A percentile compares a stretch with the other conserved stretches of the same genome.
phyloP scores from a whole-genome alignment of 345 rosid genomes.

The Physaria fendleri region DNA sequence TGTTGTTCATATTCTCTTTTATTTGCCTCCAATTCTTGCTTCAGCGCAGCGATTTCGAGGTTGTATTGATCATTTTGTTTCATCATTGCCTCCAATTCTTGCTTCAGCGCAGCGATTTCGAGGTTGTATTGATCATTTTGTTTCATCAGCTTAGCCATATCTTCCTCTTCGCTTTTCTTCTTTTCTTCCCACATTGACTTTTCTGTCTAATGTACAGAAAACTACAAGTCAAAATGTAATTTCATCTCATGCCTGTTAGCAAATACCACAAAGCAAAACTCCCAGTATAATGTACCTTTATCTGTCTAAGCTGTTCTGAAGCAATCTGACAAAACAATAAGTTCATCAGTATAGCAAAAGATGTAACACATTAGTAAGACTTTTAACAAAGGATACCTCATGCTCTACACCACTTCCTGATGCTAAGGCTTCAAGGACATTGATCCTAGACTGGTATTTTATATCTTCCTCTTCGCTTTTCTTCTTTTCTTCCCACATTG shows the following conservation, averaged over 20 bases:
- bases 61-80: slow-evolving; percentile 36
- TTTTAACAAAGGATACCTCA: slow-evolving; percentile 41
- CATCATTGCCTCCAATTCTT: slow-evolving; percentile 41
- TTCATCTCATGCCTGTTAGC: not conserved
- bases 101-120: slow-evolving; percentile 36
- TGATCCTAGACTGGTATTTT: slow-evolving; percentile 72
- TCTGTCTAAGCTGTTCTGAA: slow-evolving; percentile 43
- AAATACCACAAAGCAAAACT: not conserved
- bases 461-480: slow-evolving; percentile 38
- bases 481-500: slow-evolving; percentile 40
- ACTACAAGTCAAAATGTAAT: not conserved
- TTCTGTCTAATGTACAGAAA: slow-evolving; percentile 34
- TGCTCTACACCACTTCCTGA: slow-evolving; percentile 57
- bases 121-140: slow-evolving; percentile 34
- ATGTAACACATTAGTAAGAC: not conserved
- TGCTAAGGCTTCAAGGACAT: slow-evolving; percentile 88
- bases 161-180: slow-evolving; percentile 41
- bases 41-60: slow-evolving; percentile 32
- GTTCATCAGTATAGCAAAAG: slow-evolving; percentile 11
- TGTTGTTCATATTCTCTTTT: slow-evolving; percentile 41
- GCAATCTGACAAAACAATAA: slow-evolving; percentile 34
- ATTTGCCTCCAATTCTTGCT: slow-evolving; percentile 43
- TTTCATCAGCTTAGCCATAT: slow-evolving; percentile 28
- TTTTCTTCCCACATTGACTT: slow-evolving; percentile 40
- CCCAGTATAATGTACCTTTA: slow-evolving; percentile 39